These are phyloP conservation scores for Anthoceros angustus DNA, from an alignment of 225 moss, liverwort and hornwort species.

Conservation along the genomic window DNA sequence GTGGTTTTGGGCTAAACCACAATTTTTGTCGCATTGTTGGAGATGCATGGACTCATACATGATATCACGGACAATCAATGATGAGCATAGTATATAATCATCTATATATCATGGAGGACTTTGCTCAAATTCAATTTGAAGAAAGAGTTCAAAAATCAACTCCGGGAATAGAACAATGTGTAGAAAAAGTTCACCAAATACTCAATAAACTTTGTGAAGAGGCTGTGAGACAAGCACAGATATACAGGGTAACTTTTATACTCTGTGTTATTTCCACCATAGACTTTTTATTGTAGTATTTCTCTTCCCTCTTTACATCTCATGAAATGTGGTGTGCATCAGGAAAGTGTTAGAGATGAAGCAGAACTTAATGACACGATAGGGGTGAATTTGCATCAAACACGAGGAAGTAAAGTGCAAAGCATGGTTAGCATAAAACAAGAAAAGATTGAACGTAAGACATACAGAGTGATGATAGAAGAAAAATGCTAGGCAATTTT, in stretches of 20 bases:
- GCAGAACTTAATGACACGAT: conserved; percentile 58
- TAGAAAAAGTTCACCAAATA: conserved; percentile 37
- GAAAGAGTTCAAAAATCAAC: conserved; percentile 29
- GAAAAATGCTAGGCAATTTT: conserved; percentile 83
- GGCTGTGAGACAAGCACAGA: conserved; percentile 50
- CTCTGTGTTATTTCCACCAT: no score
- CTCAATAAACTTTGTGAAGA: conserved; percentile 47
- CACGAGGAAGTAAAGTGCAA: conserved; percentile 44
- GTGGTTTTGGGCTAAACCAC: conserved; percentile 61
- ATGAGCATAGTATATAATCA: conserved; percentile 46
- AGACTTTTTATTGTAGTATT: no score
- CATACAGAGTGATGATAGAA: conserved; percentile 76
- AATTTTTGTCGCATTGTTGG: conserved; percentile 49
- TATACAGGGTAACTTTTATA: conserved; percentile 82
- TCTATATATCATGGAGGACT: conserved; percentile 58
- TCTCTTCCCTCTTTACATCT: no score
- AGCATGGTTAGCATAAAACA: conserved; percentile 85
- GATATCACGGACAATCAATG: conserved; percentile 42
- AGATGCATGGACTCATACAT: conserved; percentile 32
- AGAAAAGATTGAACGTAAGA: conserved; percentile 66
- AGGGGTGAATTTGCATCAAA: conserved; percentile 76
- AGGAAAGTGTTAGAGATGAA: conserved; percentile 82
- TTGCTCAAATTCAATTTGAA: conserved; percentile 37
- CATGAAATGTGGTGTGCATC: no score
- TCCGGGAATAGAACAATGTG: conserved; percentile 35